A percentile compares a stretch with the other conserved stretches of the same genome.
Evolutionary conservation across 2,329 filamentous ascomycete genomes (phyloP).

Genomic region (Mycosphaerella arachidis): DNA sequence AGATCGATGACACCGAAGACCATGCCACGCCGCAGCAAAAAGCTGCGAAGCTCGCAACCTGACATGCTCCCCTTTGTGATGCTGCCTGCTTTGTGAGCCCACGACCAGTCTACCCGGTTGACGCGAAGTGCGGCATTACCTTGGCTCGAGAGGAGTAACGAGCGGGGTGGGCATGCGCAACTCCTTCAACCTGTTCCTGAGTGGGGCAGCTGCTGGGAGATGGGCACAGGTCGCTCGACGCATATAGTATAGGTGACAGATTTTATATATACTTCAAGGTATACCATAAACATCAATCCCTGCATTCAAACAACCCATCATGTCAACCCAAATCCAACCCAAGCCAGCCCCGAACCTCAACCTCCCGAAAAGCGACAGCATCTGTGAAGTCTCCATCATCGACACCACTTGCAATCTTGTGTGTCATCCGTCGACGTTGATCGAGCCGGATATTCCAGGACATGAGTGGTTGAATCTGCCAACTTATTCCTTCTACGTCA

Average conservation of each 20-base stretch:
- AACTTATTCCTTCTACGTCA: conserved; percentile 17
- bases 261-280: conserved; percentile 8
- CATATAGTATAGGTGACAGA: not conserved
- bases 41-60: not conserved
- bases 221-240: not conserved
- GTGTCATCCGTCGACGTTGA: conserved; percentile 54
- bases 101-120: not conserved
- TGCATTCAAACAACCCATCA: conserved; percentile 2
- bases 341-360: conserved; percentile 12
- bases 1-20: too few relatives aligned
- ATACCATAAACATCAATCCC: not conserved
- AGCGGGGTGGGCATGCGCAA: not conserved
- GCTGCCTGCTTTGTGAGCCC: not conserved
- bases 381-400: conserved; percentile 19
- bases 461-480: conserved; percentile 20
- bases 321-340: conserved; percentile 12
- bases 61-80: not conserved
- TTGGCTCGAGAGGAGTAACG: not conserved
- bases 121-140: not conserved
- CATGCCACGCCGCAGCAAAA: not conserved
- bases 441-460: conserved; percentile 62
- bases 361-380: conserved; percentile 12
- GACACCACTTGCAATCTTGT: conserved; percentile 18
- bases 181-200: not conserved
- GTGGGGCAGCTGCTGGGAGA: not conserved